Conservation (phyloP, 345 rosid species). For the Carallia pectinifolia region DNA sequence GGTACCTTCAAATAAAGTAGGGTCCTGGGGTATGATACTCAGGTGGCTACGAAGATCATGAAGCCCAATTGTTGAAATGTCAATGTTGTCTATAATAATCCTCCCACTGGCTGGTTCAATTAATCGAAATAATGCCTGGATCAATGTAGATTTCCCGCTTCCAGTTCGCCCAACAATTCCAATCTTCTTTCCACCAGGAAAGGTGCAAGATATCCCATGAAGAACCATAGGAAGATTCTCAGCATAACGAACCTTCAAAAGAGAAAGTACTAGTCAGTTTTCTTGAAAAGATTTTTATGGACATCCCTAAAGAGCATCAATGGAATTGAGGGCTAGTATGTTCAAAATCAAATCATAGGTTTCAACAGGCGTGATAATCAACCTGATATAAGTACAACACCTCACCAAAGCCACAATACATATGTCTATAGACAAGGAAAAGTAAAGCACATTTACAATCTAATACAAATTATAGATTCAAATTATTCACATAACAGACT, state of each 20-base stretch:
- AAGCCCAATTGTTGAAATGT: conserved; percentile 83
- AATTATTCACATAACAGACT: neutral
- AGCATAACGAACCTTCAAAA: conserved; percentile 79
- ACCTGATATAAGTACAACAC: too few species aligned
- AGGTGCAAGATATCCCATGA: conserved; percentile 72
- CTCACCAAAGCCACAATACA: too few species aligned
- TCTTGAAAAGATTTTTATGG: neutral
- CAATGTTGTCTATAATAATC: conserved; percentile 89
- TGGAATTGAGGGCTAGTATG: too few species aligned
- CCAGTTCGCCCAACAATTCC: conserved; percentile 99
- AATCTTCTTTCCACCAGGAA: conserved; percentile 95
- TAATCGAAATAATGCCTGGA: conserved; percentile 94
- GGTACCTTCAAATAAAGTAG: conserved; percentile 94
- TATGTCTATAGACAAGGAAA: too few species aligned
- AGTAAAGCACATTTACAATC: neutral
- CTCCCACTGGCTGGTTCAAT: conserved; percentile 85
- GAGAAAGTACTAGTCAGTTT: conserved; percentile 17
- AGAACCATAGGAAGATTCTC: conserved; percentile 97
- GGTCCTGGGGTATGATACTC: conserved; percentile 98
- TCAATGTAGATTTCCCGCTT: conserved; percentile 95
- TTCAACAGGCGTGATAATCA: too few species aligned
- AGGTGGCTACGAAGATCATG: conserved; percentile 96
- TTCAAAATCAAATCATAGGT: too few species aligned
- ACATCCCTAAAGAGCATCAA: too few species aligned
- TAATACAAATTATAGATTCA: neutral